phyloP scores from a whole-genome alignment of 805 yeast species.

The Spathaspora sp. region DNA sequence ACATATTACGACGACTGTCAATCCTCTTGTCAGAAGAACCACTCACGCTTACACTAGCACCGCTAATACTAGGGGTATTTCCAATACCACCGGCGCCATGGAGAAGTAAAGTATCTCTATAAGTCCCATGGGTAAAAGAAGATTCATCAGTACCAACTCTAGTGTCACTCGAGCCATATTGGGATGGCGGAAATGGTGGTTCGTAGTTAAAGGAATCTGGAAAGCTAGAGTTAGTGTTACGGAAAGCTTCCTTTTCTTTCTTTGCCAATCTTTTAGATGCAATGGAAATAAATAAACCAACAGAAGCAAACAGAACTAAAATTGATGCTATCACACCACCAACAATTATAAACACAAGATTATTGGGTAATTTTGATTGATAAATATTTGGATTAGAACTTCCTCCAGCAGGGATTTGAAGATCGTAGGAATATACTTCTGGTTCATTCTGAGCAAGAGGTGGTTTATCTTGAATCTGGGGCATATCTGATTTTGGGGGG shows the following conservation, averaged over 20 bases:
- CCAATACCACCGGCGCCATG: background rate
- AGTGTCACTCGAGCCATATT: background rate
- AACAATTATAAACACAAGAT: conserved; percentile 41
- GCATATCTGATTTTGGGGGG: background rate
- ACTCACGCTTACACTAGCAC: background rate
- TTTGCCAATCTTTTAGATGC: conserved; percentile 23
- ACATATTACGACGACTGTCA: conserved; percentile 42
- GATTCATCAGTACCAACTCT: background rate
- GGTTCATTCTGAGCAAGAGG: background rate
- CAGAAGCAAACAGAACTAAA: conserved; percentile 15
- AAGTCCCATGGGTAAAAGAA: conserved; percentile 18
- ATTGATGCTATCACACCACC: conserved; percentile 29
- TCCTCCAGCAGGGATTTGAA: conserved; percentile 10
- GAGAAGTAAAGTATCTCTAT: conserved; percentile 14
- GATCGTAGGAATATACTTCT: background rate
- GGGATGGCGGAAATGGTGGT: background rate
- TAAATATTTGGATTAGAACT: conserved; percentile 28
- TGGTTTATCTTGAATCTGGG: background rate
- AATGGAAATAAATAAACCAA: conserved; percentile 19
- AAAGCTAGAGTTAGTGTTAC: background rate
- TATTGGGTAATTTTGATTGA: conserved; percentile 21
- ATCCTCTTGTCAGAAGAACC: conserved; percentile 9
- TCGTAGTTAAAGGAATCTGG: background rate
- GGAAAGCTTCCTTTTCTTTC: conserved; percentile 25
- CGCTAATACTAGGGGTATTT: background rate